Evolutionary conservation across 345 rosid genomes (phyloP).

Genomic region (Brassica incana): DNA sequence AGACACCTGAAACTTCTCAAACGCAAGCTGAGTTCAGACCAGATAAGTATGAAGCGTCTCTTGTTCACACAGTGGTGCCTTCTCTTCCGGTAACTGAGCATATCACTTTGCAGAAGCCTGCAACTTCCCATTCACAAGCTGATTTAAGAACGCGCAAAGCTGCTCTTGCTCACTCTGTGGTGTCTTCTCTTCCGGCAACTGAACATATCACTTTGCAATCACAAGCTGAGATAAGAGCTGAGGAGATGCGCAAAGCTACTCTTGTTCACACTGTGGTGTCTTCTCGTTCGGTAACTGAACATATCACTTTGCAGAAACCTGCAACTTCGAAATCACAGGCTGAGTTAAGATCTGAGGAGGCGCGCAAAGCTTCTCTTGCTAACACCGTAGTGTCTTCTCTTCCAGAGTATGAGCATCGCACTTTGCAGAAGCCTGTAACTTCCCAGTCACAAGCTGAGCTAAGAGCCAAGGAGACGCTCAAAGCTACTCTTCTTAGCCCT

Average conservation of each 20-base stretch:
- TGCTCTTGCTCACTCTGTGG: neutral
- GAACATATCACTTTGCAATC: constrained; percentile 9
- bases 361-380: constrained; percentile 14
- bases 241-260: constrained; percentile 20
- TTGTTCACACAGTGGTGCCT: constrained; percentile 33
- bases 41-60: constrained; percentile 20
- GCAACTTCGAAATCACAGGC: constrained; percentile 42
- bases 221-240: constrained; percentile 10
- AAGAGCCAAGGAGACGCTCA: constrained; percentile 13
- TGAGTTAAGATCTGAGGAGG: constrained; percentile 30
- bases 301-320: constrained; percentile 27
- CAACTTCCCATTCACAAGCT: constrained; percentile 39
- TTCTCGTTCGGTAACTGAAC: constrained; percentile 36
- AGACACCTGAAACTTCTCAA: constrained; percentile 38
- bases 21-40: constrained; percentile 31
- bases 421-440: constrained; percentile 35
- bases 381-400: constrained; percentile 42
- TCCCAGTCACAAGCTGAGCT: constrained; percentile 38
- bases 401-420: constrained; percentile 17
- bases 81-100: constrained; percentile 36
- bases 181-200: constrained; percentile 41
- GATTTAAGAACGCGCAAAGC: constrained; percentile 11
- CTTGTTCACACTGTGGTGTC: constrained; percentile 26
- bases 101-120: constrained; percentile 30
- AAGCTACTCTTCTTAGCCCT: neutral